A percentile compares a stretch with the other conserved stretches of the same genome.
Evolutionary conservation across 1,139 yeast species (phyloP).

Genomic region (Nakaseomyces bracarensis): DNA sequence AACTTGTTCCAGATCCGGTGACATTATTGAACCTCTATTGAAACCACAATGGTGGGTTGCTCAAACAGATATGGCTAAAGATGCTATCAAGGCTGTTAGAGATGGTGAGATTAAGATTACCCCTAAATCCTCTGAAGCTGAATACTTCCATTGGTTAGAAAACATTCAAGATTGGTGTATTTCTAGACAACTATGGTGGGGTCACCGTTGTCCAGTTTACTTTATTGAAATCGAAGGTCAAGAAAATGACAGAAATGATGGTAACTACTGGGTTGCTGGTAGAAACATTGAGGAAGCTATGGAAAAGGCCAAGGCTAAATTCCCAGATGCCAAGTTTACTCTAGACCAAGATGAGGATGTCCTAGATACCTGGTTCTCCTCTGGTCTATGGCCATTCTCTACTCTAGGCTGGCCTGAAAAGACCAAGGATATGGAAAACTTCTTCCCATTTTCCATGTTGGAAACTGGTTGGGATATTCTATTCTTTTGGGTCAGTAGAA

Average conservation of each 20-base stretch:
- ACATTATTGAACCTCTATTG: conserved; percentile 87
- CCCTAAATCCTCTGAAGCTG: conserved; percentile 87
- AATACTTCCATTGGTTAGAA: conserved; percentile 92
- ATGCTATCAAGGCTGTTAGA: conserved; percentile 79
- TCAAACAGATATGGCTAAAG: conserved; percentile 82
- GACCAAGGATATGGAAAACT: conserved; percentile 64
- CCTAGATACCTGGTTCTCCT: conserved; percentile 96
- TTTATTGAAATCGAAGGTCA: conserved; percentile 72
- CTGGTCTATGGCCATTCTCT: conserved; percentile 97
- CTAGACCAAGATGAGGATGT: conserved; percentile 97
- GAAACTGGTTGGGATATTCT: conserved; percentile 99
- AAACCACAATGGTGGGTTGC: conserved; percentile 99
- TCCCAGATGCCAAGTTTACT: conserved; percentile 60
- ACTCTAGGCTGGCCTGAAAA: conserved; percentile 93
- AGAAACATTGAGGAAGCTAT: conserved; percentile 75
- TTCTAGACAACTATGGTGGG: conserved; percentile 99
- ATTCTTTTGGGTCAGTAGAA: conserved; percentile 97
- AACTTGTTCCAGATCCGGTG: conserved; percentile 91
- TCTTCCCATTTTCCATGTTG: conserved; percentile 85
- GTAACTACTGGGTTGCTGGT: conserved; percentile 86
- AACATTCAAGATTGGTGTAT: conserved; percentile 99
- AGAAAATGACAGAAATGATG: conserved; percentile 47
- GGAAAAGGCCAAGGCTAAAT: conserved; percentile 66
- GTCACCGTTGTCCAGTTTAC: conserved; percentile 97
- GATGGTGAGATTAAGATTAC: conserved; percentile 71